phyloP scores from a whole-genome alignment of 2,329 filamentous ascomycete species.

The Aspergillus quadricinctus region DNA sequence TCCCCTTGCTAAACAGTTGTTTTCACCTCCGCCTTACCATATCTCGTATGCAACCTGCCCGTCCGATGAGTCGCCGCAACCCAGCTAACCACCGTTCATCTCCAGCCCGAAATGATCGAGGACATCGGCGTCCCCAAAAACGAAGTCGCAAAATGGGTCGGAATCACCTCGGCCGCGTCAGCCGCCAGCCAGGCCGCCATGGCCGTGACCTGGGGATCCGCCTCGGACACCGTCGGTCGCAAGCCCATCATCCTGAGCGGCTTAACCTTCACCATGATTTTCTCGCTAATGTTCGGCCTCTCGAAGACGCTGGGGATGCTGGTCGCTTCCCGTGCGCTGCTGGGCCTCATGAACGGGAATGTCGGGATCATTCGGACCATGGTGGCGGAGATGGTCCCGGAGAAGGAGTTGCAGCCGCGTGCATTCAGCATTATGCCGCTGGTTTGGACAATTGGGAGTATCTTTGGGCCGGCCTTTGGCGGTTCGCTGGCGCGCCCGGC shows the following conservation, averaged over 20 bases:
- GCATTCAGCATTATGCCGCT: constrained; percentile 94
- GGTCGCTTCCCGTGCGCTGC: constrained; percentile 69
- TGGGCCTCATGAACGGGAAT: constrained; percentile 84
- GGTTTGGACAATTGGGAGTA: constrained; percentile 80
- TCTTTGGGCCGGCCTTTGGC: constrained; percentile 83
- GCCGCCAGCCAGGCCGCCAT: constrained; percentile 68
- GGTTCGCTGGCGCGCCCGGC: constrained; percentile 80
- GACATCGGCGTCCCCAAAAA: constrained; percentile 65
- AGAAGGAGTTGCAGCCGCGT: constrained; percentile 77
- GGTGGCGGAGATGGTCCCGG: constrained; percentile 87
- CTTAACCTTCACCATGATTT: constrained; percentile 72
- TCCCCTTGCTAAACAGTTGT: constrained; percentile 34
- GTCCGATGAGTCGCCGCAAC: not conserved
- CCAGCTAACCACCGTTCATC: constrained; percentile 10
- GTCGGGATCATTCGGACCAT: constrained; percentile 90
- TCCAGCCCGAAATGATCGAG: constrained; percentile 74
- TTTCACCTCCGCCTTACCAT: constrained; percentile 66
- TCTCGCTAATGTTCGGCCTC: constrained; percentile 78
- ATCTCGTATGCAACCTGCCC: constrained; percentile 38
- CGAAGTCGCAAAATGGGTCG: constrained; percentile 76
- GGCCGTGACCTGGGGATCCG: constrained; percentile 69
- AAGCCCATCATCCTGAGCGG: constrained; percentile 76
- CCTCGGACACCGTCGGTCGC: constrained; percentile 73
- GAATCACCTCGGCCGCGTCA: constrained; percentile 67
- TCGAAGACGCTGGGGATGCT: constrained; percentile 76